phyloP scores from a whole-genome alignment of 768 basidiomycete genomes.

The Psilocybe subaeruginosa region DNA sequence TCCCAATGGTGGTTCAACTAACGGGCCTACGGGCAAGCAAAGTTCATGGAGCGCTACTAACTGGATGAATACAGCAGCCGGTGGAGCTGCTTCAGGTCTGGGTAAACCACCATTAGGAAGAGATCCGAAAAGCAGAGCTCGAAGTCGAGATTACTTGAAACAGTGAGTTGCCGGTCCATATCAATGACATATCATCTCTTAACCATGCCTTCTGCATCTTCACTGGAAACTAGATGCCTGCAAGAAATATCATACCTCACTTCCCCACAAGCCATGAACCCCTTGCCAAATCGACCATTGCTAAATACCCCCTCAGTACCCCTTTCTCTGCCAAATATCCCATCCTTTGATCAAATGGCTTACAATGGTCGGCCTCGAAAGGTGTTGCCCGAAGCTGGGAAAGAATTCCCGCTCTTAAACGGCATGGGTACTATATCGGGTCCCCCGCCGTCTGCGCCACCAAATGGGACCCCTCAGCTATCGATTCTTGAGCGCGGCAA shows the following conservation, averaged over 20 bases:
- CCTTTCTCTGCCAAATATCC: slow-evolving; percentile 69
- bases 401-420: slow-evolving; percentile 71
- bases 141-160: slow-evolving; percentile 96
- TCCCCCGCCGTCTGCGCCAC: slow-evolving; percentile 50
- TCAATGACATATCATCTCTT: not conserved
- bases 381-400: slow-evolving; percentile 72
- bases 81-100: slow-evolving; percentile 47
- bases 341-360: slow-evolving; percentile 72
- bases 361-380: slow-evolving; percentile 85
- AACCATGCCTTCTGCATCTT: not conserved
- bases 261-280: slow-evolving; percentile 96
- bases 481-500: slow-evolving; percentile 56
- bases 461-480: slow-evolving; percentile 39
- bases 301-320: slow-evolving; percentile 66
- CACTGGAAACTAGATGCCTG: slow-evolving; percentile 64
- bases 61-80: slow-evolving; percentile 48
- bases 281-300: slow-evolving; percentile 85
- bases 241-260: slow-evolving; percentile 99
- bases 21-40: slow-evolving; percentile 49
- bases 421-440: slow-evolving; percentile 58
- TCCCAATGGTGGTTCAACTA: slow-evolving; percentile 59
- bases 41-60: slow-evolving; percentile 60
- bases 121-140: slow-evolving; percentile 94
- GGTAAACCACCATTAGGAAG: slow-evolving; percentile 80
- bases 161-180: slow-evolving; percentile 56